Percentiles rank a stretch among this genome's conserved stretches.
phyloP scores from a whole-genome alignment of 768 basidiomycete species.

The Amanita muscaria region DNA sequence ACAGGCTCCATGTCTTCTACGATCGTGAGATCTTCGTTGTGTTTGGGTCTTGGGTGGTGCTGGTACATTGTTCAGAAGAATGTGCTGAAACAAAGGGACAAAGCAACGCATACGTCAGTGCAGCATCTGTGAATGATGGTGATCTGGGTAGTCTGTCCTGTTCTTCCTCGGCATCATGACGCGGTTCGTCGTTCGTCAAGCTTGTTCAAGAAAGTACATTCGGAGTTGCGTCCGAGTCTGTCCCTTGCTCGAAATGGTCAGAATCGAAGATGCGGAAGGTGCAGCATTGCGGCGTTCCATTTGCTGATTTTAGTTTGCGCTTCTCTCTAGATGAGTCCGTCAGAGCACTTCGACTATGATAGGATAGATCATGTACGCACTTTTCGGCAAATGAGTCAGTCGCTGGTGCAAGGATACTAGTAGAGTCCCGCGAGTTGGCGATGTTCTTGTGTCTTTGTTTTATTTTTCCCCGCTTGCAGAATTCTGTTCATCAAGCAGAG shows the following conservation, averaged over 20 bases:
- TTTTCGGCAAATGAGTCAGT: slow-evolving; percentile 61
- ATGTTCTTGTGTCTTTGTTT: neutral
- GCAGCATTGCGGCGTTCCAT: no score
- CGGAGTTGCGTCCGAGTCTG: no score
- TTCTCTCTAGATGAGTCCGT: no score
- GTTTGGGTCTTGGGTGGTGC: no score
- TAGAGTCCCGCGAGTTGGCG: slow-evolving; percentile 23
- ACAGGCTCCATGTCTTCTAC: no score
- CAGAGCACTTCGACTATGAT: no score
- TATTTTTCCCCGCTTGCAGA: slow-evolving; percentile 43
- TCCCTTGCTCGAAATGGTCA: no score
- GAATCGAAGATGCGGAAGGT: no score
- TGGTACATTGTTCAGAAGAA: slow-evolving; percentile 9
- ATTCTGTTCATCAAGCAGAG: slow-evolving; percentile 18
- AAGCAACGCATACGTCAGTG: slow-evolving; percentile 12
- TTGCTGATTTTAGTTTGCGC: slow-evolving; percentile 34
- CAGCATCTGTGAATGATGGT: slow-evolving; percentile 2
- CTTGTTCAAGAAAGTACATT: slow-evolving; percentile 40
- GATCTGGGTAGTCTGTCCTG: neutral
- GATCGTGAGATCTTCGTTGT: no score
- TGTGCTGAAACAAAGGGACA: slow-evolving; percentile 22
- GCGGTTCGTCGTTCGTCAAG: slow-evolving; percentile 12
- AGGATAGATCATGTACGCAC: no score
- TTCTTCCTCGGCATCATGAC: neutral
- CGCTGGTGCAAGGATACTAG: slow-evolving; percentile 37